phyloP scores from a whole-genome alignment of 139 green algal species.

The Edaphochlamys debaryana region DNA sequence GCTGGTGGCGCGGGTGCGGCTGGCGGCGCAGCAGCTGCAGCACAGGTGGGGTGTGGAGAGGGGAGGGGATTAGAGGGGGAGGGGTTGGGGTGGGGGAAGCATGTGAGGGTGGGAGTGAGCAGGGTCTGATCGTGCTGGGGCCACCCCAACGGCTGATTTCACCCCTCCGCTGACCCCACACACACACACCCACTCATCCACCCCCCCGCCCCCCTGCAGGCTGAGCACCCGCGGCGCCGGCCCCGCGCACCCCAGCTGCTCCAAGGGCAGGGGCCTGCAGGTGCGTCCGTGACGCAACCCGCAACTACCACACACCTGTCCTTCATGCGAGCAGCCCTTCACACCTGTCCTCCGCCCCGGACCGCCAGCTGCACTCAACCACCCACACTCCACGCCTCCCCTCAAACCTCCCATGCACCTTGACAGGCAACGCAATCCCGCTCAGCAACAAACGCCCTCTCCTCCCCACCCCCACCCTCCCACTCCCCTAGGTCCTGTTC shows the following conservation, averaged over 20 bases:
- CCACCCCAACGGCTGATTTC: too few species aligned
- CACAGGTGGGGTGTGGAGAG: constrained; percentile 2
- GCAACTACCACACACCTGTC: background rate
- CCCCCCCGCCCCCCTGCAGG: too few species aligned
- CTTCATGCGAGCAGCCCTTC: background rate
- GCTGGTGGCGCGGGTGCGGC: constrained; percentile 56
- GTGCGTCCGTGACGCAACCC: background rate
- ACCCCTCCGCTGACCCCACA: too few species aligned
- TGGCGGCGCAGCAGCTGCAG: constrained; percentile 32
- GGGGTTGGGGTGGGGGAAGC: background rate
- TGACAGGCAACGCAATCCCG: background rate
- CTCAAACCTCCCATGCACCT: background rate
- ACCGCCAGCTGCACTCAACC: too few species aligned
- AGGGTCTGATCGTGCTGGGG: too few species aligned
- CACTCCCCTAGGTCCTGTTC: background rate
- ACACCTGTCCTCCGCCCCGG: too few species aligned
- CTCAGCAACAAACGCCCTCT: background rate
- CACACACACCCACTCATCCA: too few species aligned
- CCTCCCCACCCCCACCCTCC: background rate
- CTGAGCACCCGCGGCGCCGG: background rate
- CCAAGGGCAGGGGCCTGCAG: constrained; percentile 22
- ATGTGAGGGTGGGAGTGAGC: background rate
- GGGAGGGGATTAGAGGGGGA: background rate
- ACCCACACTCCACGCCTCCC: too few species aligned
- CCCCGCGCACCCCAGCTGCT: constrained; percentile 9